These are phyloP conservation scores for Pseudomassariella vexata DNA, from an alignment of 2,329 filamentous ascomycete species.

Conservation along the genomic window DNA sequence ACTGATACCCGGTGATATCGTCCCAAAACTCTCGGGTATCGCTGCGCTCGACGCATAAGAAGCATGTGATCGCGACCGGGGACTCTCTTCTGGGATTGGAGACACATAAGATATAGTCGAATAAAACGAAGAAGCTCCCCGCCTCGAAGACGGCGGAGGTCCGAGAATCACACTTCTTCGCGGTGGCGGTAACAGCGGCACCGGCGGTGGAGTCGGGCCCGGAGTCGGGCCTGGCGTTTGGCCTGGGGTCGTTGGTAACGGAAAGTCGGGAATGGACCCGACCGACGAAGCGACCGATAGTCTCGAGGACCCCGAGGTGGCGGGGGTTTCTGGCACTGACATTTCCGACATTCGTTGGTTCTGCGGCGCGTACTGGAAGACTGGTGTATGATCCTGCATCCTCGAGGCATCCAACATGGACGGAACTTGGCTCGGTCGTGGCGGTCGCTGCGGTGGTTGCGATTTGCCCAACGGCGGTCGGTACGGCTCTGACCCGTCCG, in stretches of 20 bases:
- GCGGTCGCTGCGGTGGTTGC: conserved; percentile 51
- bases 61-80: conserved; percentile 48
- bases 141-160: conserved; percentile 54
- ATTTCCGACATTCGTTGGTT: conserved; percentile 29
- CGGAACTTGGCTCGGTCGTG: conserved; percentile 53
- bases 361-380: conserved; percentile 42
- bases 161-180: conserved; percentile 50
- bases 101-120: conserved; percentile 64
- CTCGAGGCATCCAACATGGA: conserved; percentile 52
- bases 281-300: conserved; percentile 47
- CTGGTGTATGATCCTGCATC: conserved; percentile 49
- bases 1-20: conserved; percentile 38
- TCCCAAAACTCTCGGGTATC: conserved; percentile 64
- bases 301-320: conserved; percentile 43
- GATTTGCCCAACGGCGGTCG: conserved; percentile 44
- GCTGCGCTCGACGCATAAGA: conserved; percentile 69
- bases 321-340: conserved; percentile 39
- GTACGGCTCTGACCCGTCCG: conserved; percentile 34
- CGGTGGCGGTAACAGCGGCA: conserved; percentile 22
- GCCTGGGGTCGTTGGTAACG: conserved; percentile 31
- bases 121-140: conserved; percentile 59
- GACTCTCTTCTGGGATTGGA: conserved; percentile 69
- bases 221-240: not conserved
- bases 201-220: too few relatives aligned
- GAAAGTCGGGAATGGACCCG: conserved; percentile 56